Evolutionary conservation across 495 filamentous ascomycete genomes (phyloP).

Genomic region (Aspergillus sclerotiicarbonarius): DNA sequence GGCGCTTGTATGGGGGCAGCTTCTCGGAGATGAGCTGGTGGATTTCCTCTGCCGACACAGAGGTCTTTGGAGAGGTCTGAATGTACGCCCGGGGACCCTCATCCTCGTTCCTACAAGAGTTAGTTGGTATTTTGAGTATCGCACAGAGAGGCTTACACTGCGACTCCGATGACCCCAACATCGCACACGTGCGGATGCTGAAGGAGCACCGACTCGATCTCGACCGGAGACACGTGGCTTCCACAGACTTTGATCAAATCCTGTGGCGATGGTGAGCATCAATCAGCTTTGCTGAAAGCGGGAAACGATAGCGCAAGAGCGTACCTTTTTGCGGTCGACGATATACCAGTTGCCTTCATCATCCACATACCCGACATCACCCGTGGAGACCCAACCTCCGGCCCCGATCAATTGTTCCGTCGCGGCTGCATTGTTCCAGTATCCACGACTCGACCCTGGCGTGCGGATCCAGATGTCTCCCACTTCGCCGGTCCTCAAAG

Average conservation of each 20-base stretch:
- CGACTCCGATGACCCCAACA: neutral
- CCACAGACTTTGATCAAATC: constrained; percentile 1
- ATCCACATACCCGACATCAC: neutral
- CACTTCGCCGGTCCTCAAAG: neutral
- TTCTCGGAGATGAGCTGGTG: neutral
- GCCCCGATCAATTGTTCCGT: neutral
- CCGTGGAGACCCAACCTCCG: neutral
- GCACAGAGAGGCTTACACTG: neutral
- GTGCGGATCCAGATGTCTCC: neutral
- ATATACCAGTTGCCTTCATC: neutral
- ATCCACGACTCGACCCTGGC: neutral
- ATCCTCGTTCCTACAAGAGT: neutral
- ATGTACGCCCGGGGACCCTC: neutral
- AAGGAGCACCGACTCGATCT: neutral
- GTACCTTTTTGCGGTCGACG: constrained; percentile 4
- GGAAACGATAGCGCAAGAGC: neutral
- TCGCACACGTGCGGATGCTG: neutral
- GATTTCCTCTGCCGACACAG: neutral
- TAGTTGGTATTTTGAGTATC: neutral
- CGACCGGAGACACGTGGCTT: neutral
- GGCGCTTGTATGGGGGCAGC: neutral
- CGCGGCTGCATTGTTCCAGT: neutral
- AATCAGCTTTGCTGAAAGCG: neutral
- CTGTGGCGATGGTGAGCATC: neutral
- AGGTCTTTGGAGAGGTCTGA: neutral